Evolutionary conservation across 805 yeast species (phyloP), one percentile per base, ranked within the genome.

Genomic region (Zygosaccharomyces pseudorouxii): DNA sequence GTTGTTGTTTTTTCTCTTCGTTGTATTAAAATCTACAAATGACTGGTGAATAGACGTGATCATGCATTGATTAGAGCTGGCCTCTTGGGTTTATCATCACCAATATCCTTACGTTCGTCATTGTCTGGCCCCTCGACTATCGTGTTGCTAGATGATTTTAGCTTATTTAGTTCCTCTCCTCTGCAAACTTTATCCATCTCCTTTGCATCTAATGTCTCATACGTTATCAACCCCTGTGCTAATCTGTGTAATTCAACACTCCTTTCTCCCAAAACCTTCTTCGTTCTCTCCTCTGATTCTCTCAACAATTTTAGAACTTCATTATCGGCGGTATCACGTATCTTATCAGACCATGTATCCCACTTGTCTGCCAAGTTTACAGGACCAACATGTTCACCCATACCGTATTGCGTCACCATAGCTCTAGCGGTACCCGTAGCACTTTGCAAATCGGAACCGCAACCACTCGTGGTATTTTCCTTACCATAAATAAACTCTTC

Each of bases 391-490:
- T 77, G 80, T 45, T 87, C 90, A 55, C 93, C 83, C 99, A 93
- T 93, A 63, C 99, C 99, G 65, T 87, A 93, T 43, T 89, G 82
- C 0, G 96, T 89, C 36, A 93, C 96, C 98, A 93, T 93, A 5
- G 96, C 95, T 61, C 96, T 78, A 1, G 99, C 99, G 49, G 89
- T 89, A 48, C 80, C 76, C 0, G 99, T 93, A 14, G 99, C 99
- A 58, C 78, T 81, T 52, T 84, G 78, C 60, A 93, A 78, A 68
- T 93, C 99, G 8, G 93, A 83, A 1, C 96, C 85, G 71, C 98
- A 93, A 6, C 99, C 99, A 59, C 92, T 81, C 3, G 98, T 92
- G 10, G 93, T 96, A 64, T 90, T 87, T 48, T 88, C 96, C 40
- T 82, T 78, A 1, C 99, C 99, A 63, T 88, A 87, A 43, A 86